Evolutionary conservation across 1,284 basidiomycete genomes (phyloP).

Genomic region (Ustilago shanxiensis): DNA sequence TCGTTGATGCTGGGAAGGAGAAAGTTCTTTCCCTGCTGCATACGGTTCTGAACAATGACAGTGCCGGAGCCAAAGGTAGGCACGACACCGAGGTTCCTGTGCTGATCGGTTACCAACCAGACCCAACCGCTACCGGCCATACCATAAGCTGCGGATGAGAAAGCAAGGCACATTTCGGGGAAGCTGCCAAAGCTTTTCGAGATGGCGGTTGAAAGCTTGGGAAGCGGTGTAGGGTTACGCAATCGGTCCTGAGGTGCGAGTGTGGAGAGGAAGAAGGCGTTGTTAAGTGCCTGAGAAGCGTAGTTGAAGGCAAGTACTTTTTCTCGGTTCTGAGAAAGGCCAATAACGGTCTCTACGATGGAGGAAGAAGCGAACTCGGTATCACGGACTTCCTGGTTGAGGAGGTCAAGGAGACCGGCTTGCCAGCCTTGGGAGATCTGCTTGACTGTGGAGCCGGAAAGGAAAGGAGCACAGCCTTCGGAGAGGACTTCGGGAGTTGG

Average conservation of each 20-base stretch:
- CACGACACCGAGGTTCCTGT: conserved; percentile 78
- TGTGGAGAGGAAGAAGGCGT: conserved; percentile 90
- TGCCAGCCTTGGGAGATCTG: conserved; percentile 66
- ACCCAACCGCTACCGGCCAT: conserved; percentile 85
- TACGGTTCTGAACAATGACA: conserved; percentile 76
- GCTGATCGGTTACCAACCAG: conserved; percentile 83
- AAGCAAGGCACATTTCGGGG: conserved; percentile 79
- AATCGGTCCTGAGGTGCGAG: conserved; percentile 71
- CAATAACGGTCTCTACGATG: conserved; percentile 82
- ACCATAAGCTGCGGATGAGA: conserved; percentile 82
- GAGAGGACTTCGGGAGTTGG: conserved; percentile 50
- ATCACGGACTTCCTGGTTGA: conserved; percentile 71
- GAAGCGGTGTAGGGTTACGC: conserved; percentile 41
- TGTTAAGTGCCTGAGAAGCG: conserved; percentile 91
- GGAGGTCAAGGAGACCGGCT: conserved; percentile 59
- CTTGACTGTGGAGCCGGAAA: conserved; percentile 55
- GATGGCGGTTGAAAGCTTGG: conserved; percentile 72
- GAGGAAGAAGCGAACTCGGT: conserved; percentile 76
- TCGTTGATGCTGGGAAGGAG: conserved; percentile 58
- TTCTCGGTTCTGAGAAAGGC: conserved; percentile 77
- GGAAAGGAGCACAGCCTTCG: conserved; percentile 64
- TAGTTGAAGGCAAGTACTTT: conserved; percentile 87
- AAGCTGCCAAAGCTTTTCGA: conserved; percentile 77
- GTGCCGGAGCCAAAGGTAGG: conserved; percentile 92
- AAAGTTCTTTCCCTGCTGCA: conserved; percentile 57